Base-by-base conservation (phyloP, 1,284 basidiomycete genomes). In the Rhizoctonia solani region DNA sequence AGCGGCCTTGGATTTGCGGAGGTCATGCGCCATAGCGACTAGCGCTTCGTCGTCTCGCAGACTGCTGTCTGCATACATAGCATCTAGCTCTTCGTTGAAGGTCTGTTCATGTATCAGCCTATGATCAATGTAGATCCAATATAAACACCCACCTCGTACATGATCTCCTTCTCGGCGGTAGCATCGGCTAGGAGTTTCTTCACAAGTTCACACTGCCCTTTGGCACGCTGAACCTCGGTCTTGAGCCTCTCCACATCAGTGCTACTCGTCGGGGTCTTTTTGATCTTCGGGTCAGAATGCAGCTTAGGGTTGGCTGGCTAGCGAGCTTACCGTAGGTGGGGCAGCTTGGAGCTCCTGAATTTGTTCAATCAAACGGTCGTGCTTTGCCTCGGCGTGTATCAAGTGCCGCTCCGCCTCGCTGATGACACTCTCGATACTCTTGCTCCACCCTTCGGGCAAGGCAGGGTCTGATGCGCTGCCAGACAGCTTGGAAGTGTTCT, bases 11-110 rank as follows among this genome's bases (percentile, higher is more conserved):
- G 91, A 85, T 69, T 82, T 76, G 70, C 84, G 83, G 42, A 95
- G 78, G 74, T 95, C 90, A 52, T 79, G 78, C 19, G 85, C 82
- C 82, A 95, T 83, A 0, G 88, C 87, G 13, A 79, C 76, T 84
- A 89, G 92, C 1, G 91, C 90, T 72, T 92, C 89, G 47, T 88
- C 85, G 14, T 86, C 85, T 14, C 91, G 90, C 59, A 94, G 81
- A 68, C 87, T 84, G 19, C 84, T 84, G 68, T 93, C 90, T 61
- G 88, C 87, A 78, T 87, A 95, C 90, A 95, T 92, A 37, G 84
- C 85, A 72, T 93, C 92, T 39, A 96, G 81, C 75, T 95, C 93
- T 72, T 93, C 91, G 74, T 95, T 95, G 80, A 96, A 95, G 3
- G 91, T 88, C 92, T 94, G 69, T 4, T 19, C n/a, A 39, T 49